These are phyloP conservation scores for Uronychia setigera DNA, from an alignment of 73 alveolate species.

Conservation along the genomic window DNA sequence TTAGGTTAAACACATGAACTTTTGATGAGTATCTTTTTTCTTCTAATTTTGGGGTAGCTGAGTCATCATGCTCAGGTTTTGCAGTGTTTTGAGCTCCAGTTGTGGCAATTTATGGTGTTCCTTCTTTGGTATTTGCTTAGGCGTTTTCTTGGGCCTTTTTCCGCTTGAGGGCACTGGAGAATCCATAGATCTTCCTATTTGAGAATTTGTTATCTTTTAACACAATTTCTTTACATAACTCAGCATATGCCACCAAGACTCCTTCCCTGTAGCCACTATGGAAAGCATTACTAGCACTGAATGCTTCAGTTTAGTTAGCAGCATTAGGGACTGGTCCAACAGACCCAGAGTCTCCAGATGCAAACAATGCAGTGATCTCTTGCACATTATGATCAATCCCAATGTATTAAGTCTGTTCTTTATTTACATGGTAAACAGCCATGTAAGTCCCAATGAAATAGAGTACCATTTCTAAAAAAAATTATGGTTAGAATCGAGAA, in stretches of 20 bases:
- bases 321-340: not conserved
- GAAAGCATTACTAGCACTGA: not conserved
- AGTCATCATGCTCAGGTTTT: not conserved
- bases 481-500: not conserved
- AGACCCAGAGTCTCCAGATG: not conserved
- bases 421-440: slow-evolving; percentile 28
- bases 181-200: slow-evolving; percentile 28
- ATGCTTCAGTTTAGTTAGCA: not conserved
- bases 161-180: not conserved
- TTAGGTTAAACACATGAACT: not conserved
- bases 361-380: not conserved
- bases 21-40: not conserved
- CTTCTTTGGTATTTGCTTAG: not conserved
- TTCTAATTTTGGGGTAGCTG: slow-evolving; percentile 3
- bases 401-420: slow-evolving; percentile 40
- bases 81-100: not conserved
- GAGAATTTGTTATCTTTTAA: slow-evolving; percentile 26
- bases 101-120: slow-evolving; percentile 6
- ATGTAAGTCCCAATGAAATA: slow-evolving; percentile 28
- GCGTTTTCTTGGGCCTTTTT: not conserved
- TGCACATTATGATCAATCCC: slow-evolving; percentile 22
- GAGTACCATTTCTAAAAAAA: slow-evolving; percentile 17
- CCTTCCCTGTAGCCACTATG: slow-evolving; percentile 10
- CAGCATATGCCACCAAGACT: slow-evolving; percentile 38
- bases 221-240: slow-evolving; percentile 23